phyloP scores from a whole-genome alignment of 768 basidiomycete species.

The Mrakia frigida region DNA sequence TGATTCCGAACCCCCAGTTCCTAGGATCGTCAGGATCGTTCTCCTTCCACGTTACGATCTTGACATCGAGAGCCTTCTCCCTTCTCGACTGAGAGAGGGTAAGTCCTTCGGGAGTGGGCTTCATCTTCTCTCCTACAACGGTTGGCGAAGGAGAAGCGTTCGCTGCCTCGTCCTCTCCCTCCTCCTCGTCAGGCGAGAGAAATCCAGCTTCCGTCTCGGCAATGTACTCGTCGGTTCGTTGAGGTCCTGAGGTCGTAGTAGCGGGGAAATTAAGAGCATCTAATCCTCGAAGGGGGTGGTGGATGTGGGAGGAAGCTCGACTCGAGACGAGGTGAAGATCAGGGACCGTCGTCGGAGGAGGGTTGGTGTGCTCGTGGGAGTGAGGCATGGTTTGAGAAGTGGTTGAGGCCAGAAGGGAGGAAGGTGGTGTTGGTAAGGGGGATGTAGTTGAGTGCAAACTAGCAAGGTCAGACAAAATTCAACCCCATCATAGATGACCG shows the following conservation, averaged over 20 bases:
- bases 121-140: background rate
- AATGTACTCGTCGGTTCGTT: constrained; percentile 13
- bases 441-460: background rate
- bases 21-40: constrained; percentile 5
- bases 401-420: background rate
- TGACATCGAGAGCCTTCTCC: constrained; percentile 19
- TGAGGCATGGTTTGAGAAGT: no score
- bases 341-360: background rate
- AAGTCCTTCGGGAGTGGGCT: background rate
- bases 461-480: no score
- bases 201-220: background rate
- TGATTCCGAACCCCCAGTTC: background rate
- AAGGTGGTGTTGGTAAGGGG: background rate
- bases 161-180: background rate
- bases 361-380: background rate
- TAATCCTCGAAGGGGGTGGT: background rate
- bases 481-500: background rate
- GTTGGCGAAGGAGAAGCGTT: constrained; percentile 8
- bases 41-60: constrained; percentile 12
- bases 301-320: background rate
- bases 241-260: background rate
- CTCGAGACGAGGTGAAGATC: background rate
- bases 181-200: constrained; percentile 1
- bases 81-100: background rate
- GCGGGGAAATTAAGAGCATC: background rate